Conservation (phyloP, 176 grass and related monocot genomes). For the Carex myosuroides region DNA sequence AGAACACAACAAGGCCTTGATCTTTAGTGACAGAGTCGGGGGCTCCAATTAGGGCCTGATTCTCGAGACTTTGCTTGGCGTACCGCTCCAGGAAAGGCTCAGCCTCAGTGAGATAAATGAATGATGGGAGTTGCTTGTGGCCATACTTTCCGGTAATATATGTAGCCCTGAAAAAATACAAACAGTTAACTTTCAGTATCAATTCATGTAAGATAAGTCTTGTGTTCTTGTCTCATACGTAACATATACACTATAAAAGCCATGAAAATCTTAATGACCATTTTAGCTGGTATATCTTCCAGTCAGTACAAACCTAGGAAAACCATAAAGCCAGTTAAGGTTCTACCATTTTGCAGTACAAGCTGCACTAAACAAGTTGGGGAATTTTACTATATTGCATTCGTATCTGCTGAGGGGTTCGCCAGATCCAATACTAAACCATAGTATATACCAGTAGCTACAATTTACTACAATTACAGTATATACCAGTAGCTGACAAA, state of each 20-base stretch:
- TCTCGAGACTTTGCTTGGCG: conserved; percentile 61
- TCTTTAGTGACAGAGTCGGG: conserved; percentile 61
- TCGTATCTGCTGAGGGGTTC: no score
- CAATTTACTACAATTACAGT: background rate
- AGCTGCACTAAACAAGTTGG: no score
- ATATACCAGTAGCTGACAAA: background rate
- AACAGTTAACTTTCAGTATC: conserved; percentile 19
- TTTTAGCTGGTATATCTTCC: background rate
- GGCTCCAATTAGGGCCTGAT: conserved; percentile 78
- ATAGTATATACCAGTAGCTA: no score
- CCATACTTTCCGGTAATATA: conserved; percentile 74
- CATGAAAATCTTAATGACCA: background rate
- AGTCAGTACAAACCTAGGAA: no score
- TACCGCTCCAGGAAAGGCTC: conserved; percentile 96
- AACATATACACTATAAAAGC: background rate
- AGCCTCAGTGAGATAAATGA: conserved; percentile 77
- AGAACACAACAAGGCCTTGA: conserved; percentile 88
- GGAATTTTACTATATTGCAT: no score
- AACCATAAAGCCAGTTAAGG: no score
- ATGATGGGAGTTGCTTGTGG: conserved; percentile 57
- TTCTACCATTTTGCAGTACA: no score
- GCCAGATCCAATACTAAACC: no score
- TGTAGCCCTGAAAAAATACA: conserved; percentile 52
- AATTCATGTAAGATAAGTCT: background rate
- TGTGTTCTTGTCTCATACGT: background rate